Base-by-base conservation (phyloP, 805 yeast species). In the Tetrapisispora taiwanensis region DNA sequence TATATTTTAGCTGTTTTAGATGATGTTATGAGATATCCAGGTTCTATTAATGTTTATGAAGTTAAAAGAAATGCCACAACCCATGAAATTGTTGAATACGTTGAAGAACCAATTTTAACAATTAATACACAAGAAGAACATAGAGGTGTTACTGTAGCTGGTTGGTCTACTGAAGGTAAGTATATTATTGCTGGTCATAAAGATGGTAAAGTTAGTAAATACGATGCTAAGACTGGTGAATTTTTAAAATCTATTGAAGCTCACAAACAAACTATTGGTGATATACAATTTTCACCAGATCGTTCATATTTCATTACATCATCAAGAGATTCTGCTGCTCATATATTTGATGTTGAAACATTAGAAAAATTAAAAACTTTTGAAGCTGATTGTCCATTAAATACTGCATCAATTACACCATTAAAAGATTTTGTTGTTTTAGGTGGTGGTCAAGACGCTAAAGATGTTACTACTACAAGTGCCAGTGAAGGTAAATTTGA, bases 361-460 rank as follows among this genome's bases (percentile, higher is more conserved):
- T 71, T 92, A 48, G 74, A 79, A 51, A 60, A 79, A 43, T 66
- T 84, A 65, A 88, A 89, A 68, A 78, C 76, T 18, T 92, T 73
- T 66, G 76, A 74, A 54, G 81, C 95, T 6, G 97, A 88, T 63
- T 88, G 95, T 43, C 97, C 97, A 46, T 75, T 92, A 74, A 92
- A 92, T 73, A 78, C 95, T 31, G 97, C 97, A 17, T 82, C 95
- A 52, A 83, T 92, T 54, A 89, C 98, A 14, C 94, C 97, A 22
- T 72, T 80, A 46, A 92, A 92, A 70, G 90, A 92, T 61, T 90
- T 81, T 62, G 84, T 92, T 49, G 81, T 92, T 41, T 73, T 92
- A 49, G 98, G 97, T 43, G 99, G 99, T 71, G 99, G 99, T 79
- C 97, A 92, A 73, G 97, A 88, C 58, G 97, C 98, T 34, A 80